Conservation (phyloP, 768 basidiomycete genomes). For the Cantharellus anzutake region DNA sequence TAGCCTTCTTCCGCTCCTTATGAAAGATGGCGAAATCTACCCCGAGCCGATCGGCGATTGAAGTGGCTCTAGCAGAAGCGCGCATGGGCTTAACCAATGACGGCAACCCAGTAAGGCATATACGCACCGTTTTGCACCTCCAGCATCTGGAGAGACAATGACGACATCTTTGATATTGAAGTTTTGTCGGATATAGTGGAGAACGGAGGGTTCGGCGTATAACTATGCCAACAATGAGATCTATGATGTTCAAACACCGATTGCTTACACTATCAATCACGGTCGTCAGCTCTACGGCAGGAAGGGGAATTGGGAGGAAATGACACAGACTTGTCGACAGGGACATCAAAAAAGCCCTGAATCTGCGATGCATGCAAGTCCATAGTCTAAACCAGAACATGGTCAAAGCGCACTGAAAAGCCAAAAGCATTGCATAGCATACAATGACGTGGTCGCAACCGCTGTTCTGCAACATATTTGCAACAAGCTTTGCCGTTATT, state of each 20-base stretch:
- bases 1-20: slow-evolving; percentile 95
- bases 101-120: neutral
- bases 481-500: slow-evolving; percentile 94
- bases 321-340: slow-evolving; percentile 86
- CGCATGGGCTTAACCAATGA: neutral
- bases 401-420: neutral
- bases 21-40: slow-evolving; percentile 98
- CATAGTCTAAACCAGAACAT: slow-evolving; percentile 51
- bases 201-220: slow-evolving; percentile 88
- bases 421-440: neutral
- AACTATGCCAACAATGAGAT: slow-evolving; percentile 28
- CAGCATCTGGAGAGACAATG: slow-evolving; percentile 95
- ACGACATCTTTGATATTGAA: slow-evolving; percentile 73
- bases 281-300: too few species aligned
- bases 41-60: slow-evolving; percentile 86
- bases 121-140: slow-evolving; percentile 82
- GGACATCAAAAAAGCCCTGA: slow-evolving; percentile 98
- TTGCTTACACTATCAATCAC: too few species aligned
- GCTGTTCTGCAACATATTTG: slow-evolving; percentile 87
- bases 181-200: slow-evolving; percentile 84
- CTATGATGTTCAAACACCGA: too few species aligned
- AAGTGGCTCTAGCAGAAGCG: slow-evolving; percentile 53
- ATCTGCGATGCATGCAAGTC: slow-evolving; percentile 98
- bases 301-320: too few species aligned
- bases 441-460: slow-evolving; percentile 96